Evolutionary conservation across 257 asterid genomes (phyloP), one percentile per base, ranked within the genome.

Genomic region (Marsdenia floribunda): DNA sequence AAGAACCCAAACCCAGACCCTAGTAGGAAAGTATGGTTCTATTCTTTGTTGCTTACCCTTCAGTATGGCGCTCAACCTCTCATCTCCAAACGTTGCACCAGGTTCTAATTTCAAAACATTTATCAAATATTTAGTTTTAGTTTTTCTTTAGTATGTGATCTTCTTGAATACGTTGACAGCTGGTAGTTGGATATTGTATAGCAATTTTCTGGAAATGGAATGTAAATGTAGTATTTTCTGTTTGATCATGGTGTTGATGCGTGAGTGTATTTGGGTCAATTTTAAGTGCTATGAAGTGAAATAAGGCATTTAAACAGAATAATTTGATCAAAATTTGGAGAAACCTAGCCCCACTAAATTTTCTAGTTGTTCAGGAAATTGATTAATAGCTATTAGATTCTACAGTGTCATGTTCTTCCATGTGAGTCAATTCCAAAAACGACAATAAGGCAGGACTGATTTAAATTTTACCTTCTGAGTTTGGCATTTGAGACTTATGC

Each of bases 31-130:
- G 92, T 95, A 21, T 92, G 96, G 99, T 77, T 95, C 10, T 86
- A 82, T 71, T 95, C 96, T 2, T 33, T 90, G 79, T 80, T 93
- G 22, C 90, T 91, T 42, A 88, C 95, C 33, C 85, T 93, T 72
- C 98, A 93, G 84, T 93, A 93, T 78, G 98, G 98, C 33, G 93
- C 85, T 81, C 97, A 93, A 67, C 97, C 97, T 70, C 92, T 91
- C 78, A 90, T 93, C 87, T 90, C 98, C 80, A 91, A 88, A 75
- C 89, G 93, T 4, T 92, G 83, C 83, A 88, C 89, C 83, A 85
- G 99, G 99, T 93, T 71, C 53, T 19, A n/a, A 24, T 63, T 75
- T 42, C 42, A 44, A 8, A 16, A 50, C 21, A 10, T 71, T 29
- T 65, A 7, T 11, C 65, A 50, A 44, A 22, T 49, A 37, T 40